Percentiles rank a stretch among this genome's conserved stretches.
These are phyloP conservation scores for Epicoccum nigrum DNA, from an alignment of 2,329 filamentous ascomycete genomes.

Conservation along the genomic window DNA sequence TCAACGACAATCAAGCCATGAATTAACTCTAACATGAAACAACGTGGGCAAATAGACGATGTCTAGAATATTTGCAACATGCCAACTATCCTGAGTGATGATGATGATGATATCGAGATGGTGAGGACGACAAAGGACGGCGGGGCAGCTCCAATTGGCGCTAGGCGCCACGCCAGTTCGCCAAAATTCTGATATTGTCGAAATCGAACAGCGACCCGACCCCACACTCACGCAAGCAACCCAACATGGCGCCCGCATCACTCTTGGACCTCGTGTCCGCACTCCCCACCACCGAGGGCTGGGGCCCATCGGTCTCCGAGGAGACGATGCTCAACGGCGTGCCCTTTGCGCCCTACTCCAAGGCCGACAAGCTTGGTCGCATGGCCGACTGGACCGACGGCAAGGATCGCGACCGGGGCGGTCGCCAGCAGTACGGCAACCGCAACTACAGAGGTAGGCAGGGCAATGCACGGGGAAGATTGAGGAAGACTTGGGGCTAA, in stretches of 20 bases:
- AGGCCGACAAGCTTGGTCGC: slow-evolving; percentile 96
- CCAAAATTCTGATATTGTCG: slow-evolving; percentile 19
- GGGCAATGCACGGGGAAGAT: background rate
- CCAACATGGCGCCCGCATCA: slow-evolving; percentile 54
- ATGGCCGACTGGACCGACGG: slow-evolving; percentile 99
- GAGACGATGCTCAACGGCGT: slow-evolving; percentile 94
- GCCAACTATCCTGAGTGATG: no score
- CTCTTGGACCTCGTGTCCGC: slow-evolving; percentile 56
- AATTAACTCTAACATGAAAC: background rate
- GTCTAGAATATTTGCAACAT: no score
- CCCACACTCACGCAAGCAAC: slow-evolving; percentile 28
- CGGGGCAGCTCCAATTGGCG: slow-evolving; percentile 10
- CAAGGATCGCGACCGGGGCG: slow-evolving; percentile 79
- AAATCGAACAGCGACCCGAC: slow-evolving; percentile 17
- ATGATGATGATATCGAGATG: no score
- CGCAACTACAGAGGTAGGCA: slow-evolving; percentile 83
- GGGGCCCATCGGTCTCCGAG: slow-evolving; percentile 82
- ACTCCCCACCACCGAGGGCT: slow-evolving; percentile 59
- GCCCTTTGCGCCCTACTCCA: slow-evolving; percentile 96
- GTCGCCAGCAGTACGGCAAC: slow-evolving; percentile 82
- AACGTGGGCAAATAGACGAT: no score
- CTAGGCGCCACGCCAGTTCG: slow-evolving; percentile 18
- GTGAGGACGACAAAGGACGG: no score
- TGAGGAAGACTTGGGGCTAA: slow-evolving; percentile 19
- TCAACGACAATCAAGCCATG: background rate